Base-by-base conservation (phyloP, 2,329 filamentous ascomycete species). In the Cadophora luteo-olivacea region DNA sequence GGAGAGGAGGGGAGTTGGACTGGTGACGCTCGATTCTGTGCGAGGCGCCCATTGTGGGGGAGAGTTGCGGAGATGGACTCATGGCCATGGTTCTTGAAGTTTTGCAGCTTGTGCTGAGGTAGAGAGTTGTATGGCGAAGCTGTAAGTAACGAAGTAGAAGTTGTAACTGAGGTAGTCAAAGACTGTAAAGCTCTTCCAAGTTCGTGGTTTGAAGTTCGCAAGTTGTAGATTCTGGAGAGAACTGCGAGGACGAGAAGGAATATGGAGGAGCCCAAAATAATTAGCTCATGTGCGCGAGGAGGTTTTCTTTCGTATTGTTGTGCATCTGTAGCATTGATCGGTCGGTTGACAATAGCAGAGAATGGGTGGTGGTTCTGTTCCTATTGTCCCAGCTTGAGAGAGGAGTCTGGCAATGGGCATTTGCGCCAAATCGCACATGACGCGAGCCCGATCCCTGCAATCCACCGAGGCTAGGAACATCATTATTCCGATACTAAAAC, bases 1-100 rank as follows among this genome's bases (percentile, higher is more conserved):
- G 76, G 45, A 69, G 71, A 66, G 74, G 74, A 33, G 77, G 76
- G 54, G 76, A 76, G 62, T 76, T 75, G n/a, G 77, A 76, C 16
- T 72, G 73, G 49, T 74, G 73, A 66, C 73, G 69, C 29, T 77
- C 75, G 63, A 70, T 66, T 69, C 70, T 70, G 58, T 74, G 71
- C 9, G 70, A 68, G n/a, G 61, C 67, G 36, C 72, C 72, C 68
- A 75, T 73, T 24, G 70, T 64, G 61, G 77, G 76, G 22, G 76
- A 77, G 16, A 69, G 65, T 64, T 75, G 74, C 36, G 76, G 77
- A 32, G 77, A 77, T 33, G 72, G 72, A 73, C 75, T 78, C 71
- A 74, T 74, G 22, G 73, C 72, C 72, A 76, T 75, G 2, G 51
- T 62, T 11, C 54, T 65, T 22, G 45, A 25, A 45, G 41, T 45